phyloP scores from a whole-genome alignment of 371 early-diverging fungal genomes.

The Actinomortierella wolfii region DNA sequence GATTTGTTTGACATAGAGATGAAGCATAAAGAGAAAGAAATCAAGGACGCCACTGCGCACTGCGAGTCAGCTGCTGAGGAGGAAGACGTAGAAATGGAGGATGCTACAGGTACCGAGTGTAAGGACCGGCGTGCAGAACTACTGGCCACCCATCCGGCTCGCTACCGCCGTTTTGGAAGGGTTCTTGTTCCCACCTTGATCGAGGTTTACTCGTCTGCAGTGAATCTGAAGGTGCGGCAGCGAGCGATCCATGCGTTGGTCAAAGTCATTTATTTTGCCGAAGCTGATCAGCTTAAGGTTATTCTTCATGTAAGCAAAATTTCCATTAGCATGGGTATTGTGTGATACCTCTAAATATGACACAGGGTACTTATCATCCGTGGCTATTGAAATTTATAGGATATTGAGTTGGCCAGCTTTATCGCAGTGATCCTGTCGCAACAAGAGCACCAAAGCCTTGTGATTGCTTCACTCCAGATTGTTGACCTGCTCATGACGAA shows the following conservation, averaged over 20 bases:
- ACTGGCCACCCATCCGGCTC: slow-evolving; percentile 47
- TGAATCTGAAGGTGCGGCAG: slow-evolving; percentile 60
- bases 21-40: slow-evolving; percentile 12
- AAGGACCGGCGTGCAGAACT: slow-evolving; percentile 50
- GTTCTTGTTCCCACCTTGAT: slow-evolving; percentile 60
- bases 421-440: slow-evolving; percentile 63
- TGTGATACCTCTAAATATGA: no score
- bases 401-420: slow-evolving; percentile 60
- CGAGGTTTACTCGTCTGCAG: slow-evolving; percentile 62
- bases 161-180: slow-evolving; percentile 49
- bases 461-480: slow-evolving; percentile 62
- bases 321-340: neutral
- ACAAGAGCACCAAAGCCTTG: slow-evolving; percentile 59
- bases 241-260: slow-evolving; percentile 58
- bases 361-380: no score
- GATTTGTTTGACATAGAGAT: slow-evolving; percentile 38
- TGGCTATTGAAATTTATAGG: slow-evolving; percentile 13
- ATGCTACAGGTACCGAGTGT: neutral
- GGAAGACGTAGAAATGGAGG: slow-evolving; percentile 21
- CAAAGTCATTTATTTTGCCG: slow-evolving; percentile 56
- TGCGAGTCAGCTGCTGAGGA: slow-evolving; percentile 2
- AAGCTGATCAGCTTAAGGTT: slow-evolving; percentile 36
- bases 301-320: slow-evolving; percentile 43
- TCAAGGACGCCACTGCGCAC: slow-evolving; percentile 10
- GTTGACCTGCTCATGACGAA: slow-evolving; percentile 60